These are phyloP conservation scores for Diplodia sapinea DNA, from an alignment of 2,329 filamentous ascomycete species.

Conservation along the genomic window DNA sequence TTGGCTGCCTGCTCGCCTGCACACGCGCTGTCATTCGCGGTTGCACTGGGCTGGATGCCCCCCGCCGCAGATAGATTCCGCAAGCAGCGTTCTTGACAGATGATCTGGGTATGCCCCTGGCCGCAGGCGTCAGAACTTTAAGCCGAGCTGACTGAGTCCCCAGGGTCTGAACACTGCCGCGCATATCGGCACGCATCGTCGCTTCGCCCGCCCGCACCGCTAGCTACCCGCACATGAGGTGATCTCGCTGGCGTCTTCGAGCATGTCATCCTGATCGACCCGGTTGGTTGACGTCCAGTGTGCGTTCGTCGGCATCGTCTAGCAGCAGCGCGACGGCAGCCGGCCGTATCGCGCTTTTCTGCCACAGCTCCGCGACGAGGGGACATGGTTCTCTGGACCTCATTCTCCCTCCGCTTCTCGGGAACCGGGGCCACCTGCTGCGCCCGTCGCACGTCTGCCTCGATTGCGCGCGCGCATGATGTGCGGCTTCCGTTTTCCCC, in stretches of 20 bases:
- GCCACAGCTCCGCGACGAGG: constrained; percentile 18
- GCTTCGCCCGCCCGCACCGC: constrained; percentile 6
- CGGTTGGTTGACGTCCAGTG: constrained; percentile 4
- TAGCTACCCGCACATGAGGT: background rate
- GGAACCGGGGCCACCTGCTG: constrained; percentile 11
- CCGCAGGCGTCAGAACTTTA: constrained; percentile 24
- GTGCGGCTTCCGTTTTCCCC: constrained; percentile 28
- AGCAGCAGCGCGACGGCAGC: too few species aligned
- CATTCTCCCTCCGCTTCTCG: constrained; percentile 4
- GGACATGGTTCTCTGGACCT: constrained; percentile 4
- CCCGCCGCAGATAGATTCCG: background rate
- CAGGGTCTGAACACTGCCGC: constrained; percentile 3
- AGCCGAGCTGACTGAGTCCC: constrained; percentile 26
- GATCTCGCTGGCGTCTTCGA: constrained; percentile 20
- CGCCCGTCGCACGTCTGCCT: constrained; percentile 5
- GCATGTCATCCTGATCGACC: constrained; percentile 21
- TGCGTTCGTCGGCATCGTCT: too few species aligned
- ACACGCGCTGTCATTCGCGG: background rate
- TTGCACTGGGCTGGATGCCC: background rate
- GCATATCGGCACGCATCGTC: constrained; percentile 21
- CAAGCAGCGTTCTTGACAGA: background rate
- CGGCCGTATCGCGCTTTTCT: constrained; percentile 21
- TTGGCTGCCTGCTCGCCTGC: background rate
- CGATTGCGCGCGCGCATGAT: constrained; percentile 26
- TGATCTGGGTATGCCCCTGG: constrained; percentile 19